phyloP scores from a whole-genome alignment of 306 rosid genomes.

The Prunus mume region DNA sequence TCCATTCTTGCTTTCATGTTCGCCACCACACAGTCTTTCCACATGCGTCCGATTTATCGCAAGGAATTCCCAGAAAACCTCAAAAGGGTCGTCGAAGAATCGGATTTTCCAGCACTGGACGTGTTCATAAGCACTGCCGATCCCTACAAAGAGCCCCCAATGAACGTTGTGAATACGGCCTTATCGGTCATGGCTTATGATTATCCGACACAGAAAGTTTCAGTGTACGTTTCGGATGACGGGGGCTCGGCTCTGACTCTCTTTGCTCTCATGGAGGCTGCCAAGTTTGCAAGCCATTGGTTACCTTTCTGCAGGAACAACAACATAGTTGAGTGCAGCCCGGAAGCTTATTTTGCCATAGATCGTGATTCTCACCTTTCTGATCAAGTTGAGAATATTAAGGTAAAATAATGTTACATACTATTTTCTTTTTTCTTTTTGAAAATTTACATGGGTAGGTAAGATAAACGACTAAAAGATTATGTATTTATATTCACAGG shows the following conservation, averaged over 20 bases:
- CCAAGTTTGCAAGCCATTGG: slow-evolving; percentile 44
- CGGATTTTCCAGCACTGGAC: slow-evolving; percentile 36
- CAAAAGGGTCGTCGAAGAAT: background rate
- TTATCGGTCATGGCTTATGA: slow-evolving; percentile 42
- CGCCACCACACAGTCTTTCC: slow-evolving; percentile 30
- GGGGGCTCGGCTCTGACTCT: slow-evolving; percentile 51
- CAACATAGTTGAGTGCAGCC: slow-evolving; percentile 25
- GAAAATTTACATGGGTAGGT: too few species aligned
- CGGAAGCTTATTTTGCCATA: slow-evolving; percentile 29
- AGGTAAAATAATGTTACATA: slow-evolving; percentile 21
- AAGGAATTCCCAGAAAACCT: slow-evolving; percentile 27
- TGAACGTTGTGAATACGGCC: slow-evolving; percentile 40
- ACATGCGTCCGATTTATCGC: slow-evolving; percentile 29
- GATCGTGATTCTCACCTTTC: background rate
- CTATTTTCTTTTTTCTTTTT: too few species aligned
- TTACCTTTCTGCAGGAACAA: slow-evolving; percentile 39
- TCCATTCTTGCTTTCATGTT: slow-evolving; percentile 34
- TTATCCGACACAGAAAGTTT: slow-evolving; percentile 38
- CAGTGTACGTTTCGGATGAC: slow-evolving; percentile 52
- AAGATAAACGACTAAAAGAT: too few species aligned
- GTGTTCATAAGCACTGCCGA: slow-evolving; percentile 53
- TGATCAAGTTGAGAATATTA: slow-evolving; percentile 24
- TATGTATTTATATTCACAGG: slow-evolving; percentile 8
- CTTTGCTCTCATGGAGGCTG: slow-evolving; percentile 49
- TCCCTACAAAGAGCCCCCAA: slow-evolving; percentile 48